Evolutionary conservation across 768 basidiomycete genomes (phyloP).

Genomic region (Chiua virens): DNA sequence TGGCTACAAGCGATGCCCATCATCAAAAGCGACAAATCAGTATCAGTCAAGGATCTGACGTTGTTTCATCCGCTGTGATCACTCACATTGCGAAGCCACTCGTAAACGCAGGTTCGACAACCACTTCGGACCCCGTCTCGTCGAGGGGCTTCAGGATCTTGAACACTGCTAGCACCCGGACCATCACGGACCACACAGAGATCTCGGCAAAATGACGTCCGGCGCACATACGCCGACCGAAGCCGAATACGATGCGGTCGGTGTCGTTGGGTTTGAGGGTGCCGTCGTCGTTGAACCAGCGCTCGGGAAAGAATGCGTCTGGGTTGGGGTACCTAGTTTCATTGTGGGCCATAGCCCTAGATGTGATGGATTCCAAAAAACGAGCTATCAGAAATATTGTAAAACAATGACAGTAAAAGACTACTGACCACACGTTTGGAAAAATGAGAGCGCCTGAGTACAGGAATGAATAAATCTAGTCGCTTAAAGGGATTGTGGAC

Average conservation of each 20-base stretch:
- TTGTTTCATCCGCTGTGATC: not conserved
- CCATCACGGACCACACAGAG: conserved; percentile 5
- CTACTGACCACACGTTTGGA: conserved; percentile 4
- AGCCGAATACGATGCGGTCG: conserved; percentile 17
- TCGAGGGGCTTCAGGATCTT: conserved; percentile 1
- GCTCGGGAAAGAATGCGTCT: conserved; percentile 3
- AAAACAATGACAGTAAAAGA: not conserved
- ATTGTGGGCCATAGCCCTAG: conserved; percentile 5
- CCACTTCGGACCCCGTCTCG: not conserved
- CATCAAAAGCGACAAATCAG: too few relatives aligned
- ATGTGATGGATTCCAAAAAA: not conserved
- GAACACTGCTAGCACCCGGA: conserved; percentile 2
- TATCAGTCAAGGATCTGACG: too few relatives aligned
- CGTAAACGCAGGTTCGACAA: conserved; percentile 10
- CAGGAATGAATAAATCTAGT: not conserved
- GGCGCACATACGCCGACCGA: conserved; percentile 23
- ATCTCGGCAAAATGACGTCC: conserved; percentile 19
- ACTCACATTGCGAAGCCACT: conserved; percentile 1
- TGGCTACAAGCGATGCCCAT: not conserved
- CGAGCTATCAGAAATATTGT: not conserved
- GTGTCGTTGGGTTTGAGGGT: not conserved
- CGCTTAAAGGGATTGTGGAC: too few relatives aligned
- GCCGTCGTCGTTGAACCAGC: conserved; percentile 3
- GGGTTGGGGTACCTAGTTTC: conserved; percentile 6
- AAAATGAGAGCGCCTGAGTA: conserved; percentile 1